Evolutionary conservation across 2,329 filamentous ascomycete genomes (phyloP).

Genomic region (Aspergillus sp.): DNA sequence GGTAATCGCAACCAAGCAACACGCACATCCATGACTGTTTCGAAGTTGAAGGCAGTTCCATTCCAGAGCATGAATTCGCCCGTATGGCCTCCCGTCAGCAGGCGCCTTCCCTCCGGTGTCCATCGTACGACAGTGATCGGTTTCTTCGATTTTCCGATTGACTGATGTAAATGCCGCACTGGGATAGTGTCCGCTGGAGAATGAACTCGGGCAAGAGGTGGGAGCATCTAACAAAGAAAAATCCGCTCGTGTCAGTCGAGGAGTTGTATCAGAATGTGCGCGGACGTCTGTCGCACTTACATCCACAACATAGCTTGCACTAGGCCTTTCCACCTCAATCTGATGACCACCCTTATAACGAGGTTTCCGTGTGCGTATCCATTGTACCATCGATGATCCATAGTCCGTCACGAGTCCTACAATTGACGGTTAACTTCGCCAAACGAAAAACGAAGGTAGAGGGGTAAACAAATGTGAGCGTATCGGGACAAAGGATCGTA

Average conservation of each 20-base stretch:
- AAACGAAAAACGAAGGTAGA: not conserved
- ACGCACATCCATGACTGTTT: constrained; percentile 87
- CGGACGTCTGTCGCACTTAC: constrained; percentile 53
- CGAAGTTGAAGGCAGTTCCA: constrained; percentile 97
- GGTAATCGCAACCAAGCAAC: constrained; percentile 3
- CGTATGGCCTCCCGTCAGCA: constrained; percentile 92
- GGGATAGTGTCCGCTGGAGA: constrained; percentile 84
- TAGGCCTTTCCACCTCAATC: constrained; percentile 81
- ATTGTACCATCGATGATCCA: constrained; percentile 84
- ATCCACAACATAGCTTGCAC: constrained; percentile 85
- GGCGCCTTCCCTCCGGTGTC: constrained; percentile 90
- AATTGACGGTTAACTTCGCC: constrained; percentile 19
- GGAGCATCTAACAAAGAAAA: constrained; percentile 68
- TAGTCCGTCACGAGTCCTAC: constrained; percentile 90
- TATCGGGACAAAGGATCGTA: not conserved
- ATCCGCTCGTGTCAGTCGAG: constrained; percentile 1
- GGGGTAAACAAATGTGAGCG: not conserved
- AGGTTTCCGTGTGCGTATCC: constrained; percentile 80
- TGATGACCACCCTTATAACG: constrained; percentile 71
- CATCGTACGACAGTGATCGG: constrained; percentile 96
- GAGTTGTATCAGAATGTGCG: not conserved
- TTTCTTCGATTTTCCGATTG: constrained; percentile 96
- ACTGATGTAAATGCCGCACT: constrained; percentile 95
- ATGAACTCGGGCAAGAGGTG: constrained; percentile 73
- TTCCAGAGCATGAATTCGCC: constrained; percentile 99